Base-by-base conservation (phyloP, 306 rosid species). In the Dryas octopetala region DNA sequence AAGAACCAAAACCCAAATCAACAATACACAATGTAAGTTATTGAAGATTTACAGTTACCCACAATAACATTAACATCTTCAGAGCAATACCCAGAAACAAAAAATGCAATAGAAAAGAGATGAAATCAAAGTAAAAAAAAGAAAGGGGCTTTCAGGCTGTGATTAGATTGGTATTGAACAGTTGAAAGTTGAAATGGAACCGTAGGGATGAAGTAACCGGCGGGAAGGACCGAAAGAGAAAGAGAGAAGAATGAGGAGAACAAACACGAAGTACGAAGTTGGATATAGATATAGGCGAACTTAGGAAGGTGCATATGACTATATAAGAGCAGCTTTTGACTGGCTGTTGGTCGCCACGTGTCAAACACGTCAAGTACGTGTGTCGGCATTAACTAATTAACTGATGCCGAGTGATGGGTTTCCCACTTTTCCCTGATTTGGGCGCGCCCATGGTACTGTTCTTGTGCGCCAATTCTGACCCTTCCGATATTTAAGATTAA, bases 201-300 rank as follows among this genome's bases (percentile, higher is more conserved):
- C 83, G 81, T 79, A 52, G 2, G 62, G 66, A 50, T 55, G 38
- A 78, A 65, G 74, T 13, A 65, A 80, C 82, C 68, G 75, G 75
- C 63, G 60, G 23, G 57, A 48, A 73, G 58, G 63, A 74, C 7
- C 53, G 26, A 9, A 65, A 64, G 59, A 57, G 26, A 15, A 32
- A 3, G 13, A 26, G 38, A 19, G 23, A 19, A 19, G 23, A 19
- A 19, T 28, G 38, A 28, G 38, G 38, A 28, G 38, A 2, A 41
- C 14, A 48, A 43, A 63, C 43, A 4, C 68, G 68, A 63, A 41
- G 12, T 63, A 41, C 19, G 66, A 62, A 16, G 6, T 2, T 7
- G 68, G 17, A 17, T 0, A 26, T 6, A 41, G 13, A 61, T 8
- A 16, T 12, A 26, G 44, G 45, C 28, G 7, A 7, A 28, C 38